Conservation (phyloP, 371 early-diverging fungal genomes). For the Mucor irregularis region DNA sequence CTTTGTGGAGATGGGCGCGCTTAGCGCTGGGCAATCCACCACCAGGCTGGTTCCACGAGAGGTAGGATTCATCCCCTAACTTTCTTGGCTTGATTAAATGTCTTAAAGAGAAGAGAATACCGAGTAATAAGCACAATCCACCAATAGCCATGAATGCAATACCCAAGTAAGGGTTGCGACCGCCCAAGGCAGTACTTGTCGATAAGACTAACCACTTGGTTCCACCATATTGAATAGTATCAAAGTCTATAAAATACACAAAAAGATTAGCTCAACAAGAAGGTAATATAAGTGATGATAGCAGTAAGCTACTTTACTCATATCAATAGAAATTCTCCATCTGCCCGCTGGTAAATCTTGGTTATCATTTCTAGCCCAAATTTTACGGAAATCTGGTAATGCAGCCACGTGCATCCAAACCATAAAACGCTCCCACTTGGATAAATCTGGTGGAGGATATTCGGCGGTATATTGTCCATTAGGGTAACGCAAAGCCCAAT, state of each 20-base stretch:
- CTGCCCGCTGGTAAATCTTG: slow-evolving; percentile 57
- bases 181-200: slow-evolving; percentile 90
- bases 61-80: slow-evolving; percentile 43
- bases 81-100: slow-evolving; percentile 84
- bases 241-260: slow-evolving; percentile 70
- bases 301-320: slow-evolving; percentile 47
- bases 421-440: slow-evolving; percentile 82
- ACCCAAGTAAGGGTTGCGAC: slow-evolving; percentile 94
- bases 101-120: slow-evolving; percentile 78
- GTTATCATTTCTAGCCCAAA: slow-evolving; percentile 81
- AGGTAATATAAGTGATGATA: too few species aligned
- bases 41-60: slow-evolving; percentile 45
- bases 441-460: slow-evolving; percentile 71
- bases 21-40: slow-evolving; percentile 35
- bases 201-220: slow-evolving; percentile 93
- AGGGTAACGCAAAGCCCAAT: slow-evolving; percentile 68
- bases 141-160: slow-evolving; percentile 92
- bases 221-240: slow-evolving; percentile 82
- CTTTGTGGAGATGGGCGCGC: slow-evolving; percentile 21
- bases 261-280: too few species aligned
- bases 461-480: slow-evolving; percentile 42
- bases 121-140: slow-evolving; percentile 79
- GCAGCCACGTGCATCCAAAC: slow-evolving; percentile 99
- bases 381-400: slow-evolving; percentile 95
- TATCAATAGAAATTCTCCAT: slow-evolving; percentile 68